Evolutionary conservation across 2,329 filamentous ascomycete species (phyloP), one percentile per base, ranked within the genome.

Genomic region (Cercospora sojina): DNA sequence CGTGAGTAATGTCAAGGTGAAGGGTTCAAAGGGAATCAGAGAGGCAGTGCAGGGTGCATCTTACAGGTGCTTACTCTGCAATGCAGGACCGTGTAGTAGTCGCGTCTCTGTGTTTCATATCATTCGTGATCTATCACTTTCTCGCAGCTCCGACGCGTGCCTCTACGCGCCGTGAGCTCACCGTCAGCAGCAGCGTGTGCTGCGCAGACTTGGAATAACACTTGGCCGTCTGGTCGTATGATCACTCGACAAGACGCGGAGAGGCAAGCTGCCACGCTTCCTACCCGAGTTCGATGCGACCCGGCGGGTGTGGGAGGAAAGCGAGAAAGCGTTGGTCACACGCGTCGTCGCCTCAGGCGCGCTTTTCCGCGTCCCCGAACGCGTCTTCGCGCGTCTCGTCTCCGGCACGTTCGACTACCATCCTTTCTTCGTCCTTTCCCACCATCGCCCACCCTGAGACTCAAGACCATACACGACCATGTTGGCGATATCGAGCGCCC

Each of bases 401-500:
- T 38, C 35, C 35, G 6, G 13, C 35, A 38, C 35, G 43, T 23
- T 23, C 20, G 18, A 12, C 43, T 12, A 23, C 43, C 43, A 20
- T 49, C 35, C 20, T 12, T 12, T 23, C 20, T 49, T 49, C 43
- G n/a, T 49, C 43, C 43, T 49, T 20, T 3, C 43, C 20, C 43
- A 23, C 20, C 43, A 49, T 49, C 43, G 18, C 23, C 20, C 51
- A 31, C n/a, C n/a, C 51, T 29, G 12, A 27, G 13, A 55, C 7
- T 29, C 25, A 29, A n/a, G 10, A 31, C 23, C 23, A n/a, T 55
- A 55, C 47, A 49, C 59, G 16, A 27, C 18, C 49, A 76, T 76
- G 74, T 66, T 75, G 64, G 73, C 74, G 23, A 71, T 71, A 59
- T 70, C 70, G n/a, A 66, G 71, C 5, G 69, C 71, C 10, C 70